Evolutionary conservation across 441 rosid genomes (phyloP), one percentile per base, ranked within the genome.

Genomic region (Jatropha podagrica): DNA sequence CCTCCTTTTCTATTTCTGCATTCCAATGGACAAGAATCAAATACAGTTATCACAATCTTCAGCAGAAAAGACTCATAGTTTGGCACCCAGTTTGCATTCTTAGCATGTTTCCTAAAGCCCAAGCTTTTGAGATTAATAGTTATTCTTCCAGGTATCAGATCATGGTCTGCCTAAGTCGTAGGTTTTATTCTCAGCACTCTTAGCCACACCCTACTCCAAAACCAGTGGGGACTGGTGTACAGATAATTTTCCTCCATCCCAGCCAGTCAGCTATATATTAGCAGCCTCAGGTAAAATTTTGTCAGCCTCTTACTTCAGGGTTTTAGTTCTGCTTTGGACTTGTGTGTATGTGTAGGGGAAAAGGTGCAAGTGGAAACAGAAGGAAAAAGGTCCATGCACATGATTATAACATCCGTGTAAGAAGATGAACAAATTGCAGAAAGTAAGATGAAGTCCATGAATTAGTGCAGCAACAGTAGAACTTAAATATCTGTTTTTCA

Each of bases 1-100:
- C 93, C 83, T 96, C 96, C 78, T 85, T 90, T 73, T 92, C 98
- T 87, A 86, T 91, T 83, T 90, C 99, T 94, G 91, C 82, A 69
- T 78, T 77, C 55, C 70, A 74, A 79, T 17, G 75, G 62, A 59
- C 37, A 77, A 32, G 60, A 67, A 68, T 4, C 9, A 63, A 71
- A 64, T 61, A 51, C 6, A 69, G 62, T 20, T 26, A 14, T 59
- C 18, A 41, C 55, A 69, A 55, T 27, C 17, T 10, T 56, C 51
- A 65, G 7, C 42, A 20, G 56, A 63, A 62, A 27, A 60, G 49
- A 46, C 14, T 42, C 23, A 17, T 10, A 65, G 41, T 14, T 17
- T 32, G 52, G 42, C 17, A 26, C 69, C 10, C 3, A 18, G 68
- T 2, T 60, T 26, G 26, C 26, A 49, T 27, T 49, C 23, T 37